Base-by-base conservation (phyloP, 345 rosid genomes). In the Moringa oleifera region DNA sequence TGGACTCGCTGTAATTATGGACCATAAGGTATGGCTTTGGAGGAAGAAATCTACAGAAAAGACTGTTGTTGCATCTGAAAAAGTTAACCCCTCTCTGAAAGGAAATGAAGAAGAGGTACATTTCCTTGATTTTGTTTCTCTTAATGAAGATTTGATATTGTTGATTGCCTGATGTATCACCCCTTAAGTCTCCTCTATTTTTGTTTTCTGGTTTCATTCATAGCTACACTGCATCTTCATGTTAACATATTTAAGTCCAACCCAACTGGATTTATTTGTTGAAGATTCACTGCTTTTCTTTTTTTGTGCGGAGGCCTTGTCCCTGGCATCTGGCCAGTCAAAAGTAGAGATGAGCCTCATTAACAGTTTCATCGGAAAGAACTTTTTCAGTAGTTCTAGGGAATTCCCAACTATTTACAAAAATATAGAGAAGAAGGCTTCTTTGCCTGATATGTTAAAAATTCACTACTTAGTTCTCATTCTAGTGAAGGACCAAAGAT, bases 1-100 rank as follows among this genome's bases (percentile, higher is more conserved):
- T 23, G 52, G 66, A 50, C 18, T 60, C 56, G 66, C 58, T 64
- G 68, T 55, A 61, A 51, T 17, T 25, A 91, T 91, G 98, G 96
- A 92, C 58, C 80, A 81, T 25, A 92, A 81, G 67, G 58, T 84
- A 23, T 87, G 98, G 98, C 81, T 82, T 58, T 85, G 96, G 96
- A 84, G 81, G 83, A 92, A 89, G 80, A 89, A 78, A 78, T 76
- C 93, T 9, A 51, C 74, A 1, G 96, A 87, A 77, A 85, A 83
- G 75, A 72, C 63, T 53, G 60, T 76, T 58, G 70, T 55, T 52
- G 65, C 80, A 20, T 45, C 79, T 33, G 86, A 75, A 15, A 73
- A 72, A 57, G 67, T 69, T 24, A 68, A 74, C 18, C 64, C 59
- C 21, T 68, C 78, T 11, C 55, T 63, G 11, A 77, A 81, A 33